phyloP scores from a whole-genome alignment of 352 stramenopile species.

The Phytophthora pistaciae region DNA sequence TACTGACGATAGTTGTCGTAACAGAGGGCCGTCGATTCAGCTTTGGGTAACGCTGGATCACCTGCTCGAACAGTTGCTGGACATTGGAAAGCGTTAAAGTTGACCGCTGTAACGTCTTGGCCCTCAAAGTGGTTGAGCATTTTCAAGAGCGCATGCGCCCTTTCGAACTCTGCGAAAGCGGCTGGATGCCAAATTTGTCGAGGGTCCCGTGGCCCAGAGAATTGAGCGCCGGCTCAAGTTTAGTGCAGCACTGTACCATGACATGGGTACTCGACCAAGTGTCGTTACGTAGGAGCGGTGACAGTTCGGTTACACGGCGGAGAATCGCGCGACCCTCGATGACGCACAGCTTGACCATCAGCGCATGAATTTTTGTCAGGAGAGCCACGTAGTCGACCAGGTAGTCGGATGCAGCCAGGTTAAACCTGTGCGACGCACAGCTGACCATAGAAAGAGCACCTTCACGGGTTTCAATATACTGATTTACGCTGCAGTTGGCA shows the following conservation, averaged over 20 bases:
- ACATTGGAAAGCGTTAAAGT: slow-evolving; percentile 13
- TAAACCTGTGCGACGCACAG: slow-evolving; percentile 9
- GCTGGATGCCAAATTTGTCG: slow-evolving; percentile 17
- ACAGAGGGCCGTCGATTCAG: slow-evolving; percentile 7
- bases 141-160: not conserved
- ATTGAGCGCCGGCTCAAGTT: slow-evolving; percentile 10
- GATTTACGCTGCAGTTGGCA: slow-evolving; percentile 34
- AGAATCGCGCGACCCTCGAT: slow-evolving; percentile 7
- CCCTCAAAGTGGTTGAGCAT: slow-evolving; percentile 18
- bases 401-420: slow-evolving; percentile 22
- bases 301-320: slow-evolving; percentile 3
- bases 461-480: slow-evolving; percentile 26
- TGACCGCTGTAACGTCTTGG: slow-evolving; percentile 23
- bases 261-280: slow-evolving; percentile 29
- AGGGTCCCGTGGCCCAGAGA: slow-evolving; percentile 17
- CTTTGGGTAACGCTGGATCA: slow-evolving; percentile 1
- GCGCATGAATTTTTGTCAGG: slow-evolving; percentile 12
- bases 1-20: slow-evolving; percentile 11
- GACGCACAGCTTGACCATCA: slow-evolving; percentile 10
- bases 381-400: slow-evolving; percentile 16
- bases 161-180: slow-evolving; percentile 6
- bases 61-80: not conserved
- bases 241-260: slow-evolving; percentile 10
- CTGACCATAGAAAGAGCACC: slow-evolving; percentile 18
- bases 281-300: slow-evolving; percentile 7